Conservation (phyloP, 2,329 filamentous ascomycete genomes). For the Clarireedia homoeocarpa region DNA sequence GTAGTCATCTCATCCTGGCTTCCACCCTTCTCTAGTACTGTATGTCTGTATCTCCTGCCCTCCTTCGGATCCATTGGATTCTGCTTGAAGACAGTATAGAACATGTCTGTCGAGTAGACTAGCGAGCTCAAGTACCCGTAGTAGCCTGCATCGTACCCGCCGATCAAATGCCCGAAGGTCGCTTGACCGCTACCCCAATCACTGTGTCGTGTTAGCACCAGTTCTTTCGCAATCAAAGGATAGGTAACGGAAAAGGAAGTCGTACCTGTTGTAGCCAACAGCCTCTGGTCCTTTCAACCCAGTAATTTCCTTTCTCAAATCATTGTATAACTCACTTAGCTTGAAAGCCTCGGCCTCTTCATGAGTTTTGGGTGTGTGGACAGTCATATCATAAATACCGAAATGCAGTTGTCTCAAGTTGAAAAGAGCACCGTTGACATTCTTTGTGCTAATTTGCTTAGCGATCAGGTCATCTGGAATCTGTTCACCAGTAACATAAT, state of each 20-base stretch:
- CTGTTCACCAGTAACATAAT: conserved; percentile 61
- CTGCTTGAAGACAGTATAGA: conserved; percentile 68
- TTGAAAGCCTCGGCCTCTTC: conserved; percentile 60
- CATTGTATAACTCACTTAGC: conserved; percentile 61
- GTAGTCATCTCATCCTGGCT: conserved; percentile 76
- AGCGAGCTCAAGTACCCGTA: conserved; percentile 69
- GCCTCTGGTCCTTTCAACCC: conserved; percentile 69
- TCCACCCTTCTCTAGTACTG: conserved; percentile 69
- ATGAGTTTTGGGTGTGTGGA: conserved; percentile 65
- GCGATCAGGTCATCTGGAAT: conserved; percentile 70
- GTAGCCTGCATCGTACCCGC: conserved; percentile 79
- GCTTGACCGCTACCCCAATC: conserved; percentile 71
- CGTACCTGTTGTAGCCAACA: conserved; percentile 37
- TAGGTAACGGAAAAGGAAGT: background rate
- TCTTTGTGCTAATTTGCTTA: conserved; percentile 68
- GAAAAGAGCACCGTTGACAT: conserved; percentile 73
- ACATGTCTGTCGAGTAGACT: conserved; percentile 83
- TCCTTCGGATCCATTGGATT: conserved; percentile 71
- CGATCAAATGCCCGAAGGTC: conserved; percentile 75
- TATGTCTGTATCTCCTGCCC: conserved; percentile 69
- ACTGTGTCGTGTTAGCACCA: background rate
- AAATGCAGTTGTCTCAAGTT: conserved; percentile 75
- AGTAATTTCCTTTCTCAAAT: conserved; percentile 61
- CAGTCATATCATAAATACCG: conserved; percentile 76
- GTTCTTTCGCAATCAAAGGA: background rate